Evolutionary conservation across 306 rosid genomes (phyloP).

Genomic region (Styphnolobium japonicum): DNA sequence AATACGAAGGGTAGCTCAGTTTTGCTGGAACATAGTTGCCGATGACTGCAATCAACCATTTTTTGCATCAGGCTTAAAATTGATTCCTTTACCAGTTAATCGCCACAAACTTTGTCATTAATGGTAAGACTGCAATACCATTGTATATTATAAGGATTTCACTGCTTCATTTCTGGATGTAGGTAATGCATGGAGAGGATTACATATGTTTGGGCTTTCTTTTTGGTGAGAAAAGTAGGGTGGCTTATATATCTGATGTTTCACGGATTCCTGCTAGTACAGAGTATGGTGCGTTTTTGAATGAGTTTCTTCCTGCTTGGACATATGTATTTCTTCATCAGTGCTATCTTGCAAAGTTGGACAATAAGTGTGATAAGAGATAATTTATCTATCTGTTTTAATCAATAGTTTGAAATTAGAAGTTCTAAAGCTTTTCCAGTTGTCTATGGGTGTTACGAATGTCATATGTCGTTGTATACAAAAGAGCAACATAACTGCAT

Average conservation of each 20-base stretch:
- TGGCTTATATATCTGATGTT: constrained; percentile 85
- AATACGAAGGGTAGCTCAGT: constrained; percentile 83
- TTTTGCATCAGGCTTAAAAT: constrained; percentile 70
- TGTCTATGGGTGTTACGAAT: too few relatives aligned
- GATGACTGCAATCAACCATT: constrained; percentile 54
- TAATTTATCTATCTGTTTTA: neutral
- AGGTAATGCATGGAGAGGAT: constrained; percentile 94
- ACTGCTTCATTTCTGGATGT: constrained; percentile 18
- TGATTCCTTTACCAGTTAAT: constrained; percentile 80
- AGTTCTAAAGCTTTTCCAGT: neutral
- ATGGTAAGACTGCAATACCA: neutral
- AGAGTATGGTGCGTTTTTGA: constrained; percentile 58
- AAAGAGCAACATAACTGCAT: too few relatives aligned
- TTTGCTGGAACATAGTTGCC: constrained; percentile 69
- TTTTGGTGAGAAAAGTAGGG: constrained; percentile 66
- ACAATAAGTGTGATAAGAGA: neutral
- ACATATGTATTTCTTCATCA: neutral
- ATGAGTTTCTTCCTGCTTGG: neutral
- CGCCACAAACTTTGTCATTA: constrained; percentile 25
- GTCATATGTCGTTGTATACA: too few relatives aligned
- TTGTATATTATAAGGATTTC: constrained; percentile 9
- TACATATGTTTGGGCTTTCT: constrained; percentile 79
- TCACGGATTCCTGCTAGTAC: constrained; percentile 78
- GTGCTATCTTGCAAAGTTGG: neutral
- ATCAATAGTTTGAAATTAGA: neutral